Evolutionary conservation across 805 yeast species (phyloP), one percentile per base, ranked within the genome.

Genomic region (Metschnikowia orientalis): DNA sequence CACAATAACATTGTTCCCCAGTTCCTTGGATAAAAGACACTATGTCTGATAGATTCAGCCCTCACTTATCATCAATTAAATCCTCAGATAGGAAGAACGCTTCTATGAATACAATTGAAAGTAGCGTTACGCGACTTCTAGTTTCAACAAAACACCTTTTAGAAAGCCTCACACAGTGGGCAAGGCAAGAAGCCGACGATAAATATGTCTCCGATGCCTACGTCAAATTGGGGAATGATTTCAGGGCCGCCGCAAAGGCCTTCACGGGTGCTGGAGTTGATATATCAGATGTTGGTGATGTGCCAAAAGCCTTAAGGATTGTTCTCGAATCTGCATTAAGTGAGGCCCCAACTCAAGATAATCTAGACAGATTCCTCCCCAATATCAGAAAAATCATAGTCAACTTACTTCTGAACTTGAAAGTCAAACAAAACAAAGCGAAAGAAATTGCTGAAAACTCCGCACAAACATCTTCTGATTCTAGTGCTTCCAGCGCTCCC

Each of bases 221-320:
- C 55, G 98, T 92, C 10, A 81, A 77, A 44, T 71, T 92, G 18
- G 98, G 98, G 1, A 92, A 89, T 51, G 97, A 90, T 57, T 92
- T 88, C 67, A 79, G 90, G 46, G 76, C 84, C 3, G 85, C 94
- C 1, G 78, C 89, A 14, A 72, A 86, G 39, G 84, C 94, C 3
- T 89, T 90, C 54, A 63, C 78, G 4, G 71, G 70, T 35, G 81
- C 86, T 3, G 95, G 95, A 1, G 77, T 92, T 4, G 89, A 83
- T 44, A 81, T 82, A 10, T 65, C 79, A 8, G 95, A 87, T 53
- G 63, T 92, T 17, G 92, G 95, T 1, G 95, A 90, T 51, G 95
- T 92, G 2, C 97, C 98, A 0, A 79, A 74, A 38, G 76, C 81
- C 9, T 63, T 92, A 21, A 68, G 98, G 33, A 69, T 71, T 5